Evolutionary conservation across 1,284 basidiomycete genomes (phyloP).

Genomic region (Phellopilus nigrolimitatus): DNA sequence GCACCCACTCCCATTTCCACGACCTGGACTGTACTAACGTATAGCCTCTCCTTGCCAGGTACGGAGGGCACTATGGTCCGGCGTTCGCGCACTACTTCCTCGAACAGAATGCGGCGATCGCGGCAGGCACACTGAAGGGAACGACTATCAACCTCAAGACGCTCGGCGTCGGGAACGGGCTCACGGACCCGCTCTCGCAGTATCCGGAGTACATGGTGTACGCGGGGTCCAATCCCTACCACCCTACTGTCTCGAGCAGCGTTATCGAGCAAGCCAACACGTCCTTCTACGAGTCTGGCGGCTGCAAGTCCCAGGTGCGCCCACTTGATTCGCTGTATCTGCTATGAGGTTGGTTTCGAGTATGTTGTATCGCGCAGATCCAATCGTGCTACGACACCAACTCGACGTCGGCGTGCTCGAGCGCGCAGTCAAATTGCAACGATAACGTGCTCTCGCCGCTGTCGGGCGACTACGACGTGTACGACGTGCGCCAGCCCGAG

Average conservation of each 20-base stretch:
- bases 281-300: constrained; percentile 40
- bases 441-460: constrained; percentile 45
- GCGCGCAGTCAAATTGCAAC: constrained; percentile 54
- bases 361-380: constrained; percentile 37
- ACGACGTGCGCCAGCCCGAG: constrained; percentile 46
- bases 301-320: constrained; percentile 45
- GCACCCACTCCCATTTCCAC: not conserved
- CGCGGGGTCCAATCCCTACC: constrained; percentile 51
- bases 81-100: constrained; percentile 57
- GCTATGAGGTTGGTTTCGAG: not conserved
- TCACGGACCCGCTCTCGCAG: constrained; percentile 57
- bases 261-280: constrained; percentile 39
- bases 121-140: constrained; percentile 42
- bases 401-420: constrained; percentile 44
- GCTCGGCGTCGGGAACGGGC: constrained; percentile 57
- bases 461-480: constrained; percentile 44
- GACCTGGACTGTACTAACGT: not conserved
- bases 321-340: not conserved
- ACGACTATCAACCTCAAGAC: constrained; percentile 55
- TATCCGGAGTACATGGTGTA: constrained; percentile 55
- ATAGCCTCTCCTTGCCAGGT: constrained; percentile 30
- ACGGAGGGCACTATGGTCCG: constrained; percentile 63
- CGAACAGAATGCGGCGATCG: constrained; percentile 54
- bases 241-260: constrained; percentile 41
- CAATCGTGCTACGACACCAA: constrained; percentile 44